Conservation (phyloP, 768 basidiomycete genomes). For the Russula griseocarnosa region DNA sequence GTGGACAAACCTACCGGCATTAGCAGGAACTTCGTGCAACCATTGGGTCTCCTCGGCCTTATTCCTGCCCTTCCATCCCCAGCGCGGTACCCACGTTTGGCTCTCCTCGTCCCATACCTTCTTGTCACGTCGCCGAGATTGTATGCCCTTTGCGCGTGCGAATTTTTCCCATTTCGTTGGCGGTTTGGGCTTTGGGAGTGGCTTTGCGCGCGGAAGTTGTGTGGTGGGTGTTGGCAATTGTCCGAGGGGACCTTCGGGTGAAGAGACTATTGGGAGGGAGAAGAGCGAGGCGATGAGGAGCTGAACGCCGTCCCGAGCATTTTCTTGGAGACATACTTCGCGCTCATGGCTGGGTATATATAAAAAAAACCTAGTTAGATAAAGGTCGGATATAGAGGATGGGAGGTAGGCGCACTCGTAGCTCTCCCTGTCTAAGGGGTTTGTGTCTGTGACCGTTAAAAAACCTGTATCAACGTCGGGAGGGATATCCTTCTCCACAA, state of each 20-base stretch:
- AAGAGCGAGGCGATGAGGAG: slow-evolving; percentile 76
- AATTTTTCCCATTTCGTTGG: slow-evolving; percentile 97
- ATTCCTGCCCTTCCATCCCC: slow-evolving; percentile 90
- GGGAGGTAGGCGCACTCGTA: slow-evolving; percentile 57
- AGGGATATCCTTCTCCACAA: slow-evolving; percentile 74
- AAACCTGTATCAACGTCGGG: slow-evolving; percentile 79
- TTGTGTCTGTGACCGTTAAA: slow-evolving; percentile 82
- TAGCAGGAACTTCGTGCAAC: slow-evolving; percentile 84
- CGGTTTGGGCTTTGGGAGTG: slow-evolving; percentile 87
- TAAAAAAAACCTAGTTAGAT: not conserved
- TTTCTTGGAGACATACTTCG: slow-evolving; percentile 73
- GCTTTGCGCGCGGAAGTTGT: slow-evolving; percentile 83
- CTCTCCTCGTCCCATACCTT: slow-evolving; percentile 92
- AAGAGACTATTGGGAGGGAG: slow-evolving; percentile 68
- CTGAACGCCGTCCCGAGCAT: slow-evolving; percentile 81
- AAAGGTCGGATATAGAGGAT: not conserved
- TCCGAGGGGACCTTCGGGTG: slow-evolving; percentile 78
- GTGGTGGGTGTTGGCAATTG: slow-evolving; percentile 75
- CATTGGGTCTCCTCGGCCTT: slow-evolving; percentile 82
- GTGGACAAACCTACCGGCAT: slow-evolving; percentile 59
- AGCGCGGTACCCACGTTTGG: slow-evolving; percentile 87
- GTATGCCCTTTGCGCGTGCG: slow-evolving; percentile 91
- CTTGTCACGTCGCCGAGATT: slow-evolving; percentile 70
- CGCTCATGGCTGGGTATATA: slow-evolving; percentile 54
- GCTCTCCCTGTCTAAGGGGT: slow-evolving; percentile 77